Percentiles rank a stretch among this genome's conserved stretches.
Conservation (phyloP, 257 asterid species). For the Orobanche coerulescens region DNA sequence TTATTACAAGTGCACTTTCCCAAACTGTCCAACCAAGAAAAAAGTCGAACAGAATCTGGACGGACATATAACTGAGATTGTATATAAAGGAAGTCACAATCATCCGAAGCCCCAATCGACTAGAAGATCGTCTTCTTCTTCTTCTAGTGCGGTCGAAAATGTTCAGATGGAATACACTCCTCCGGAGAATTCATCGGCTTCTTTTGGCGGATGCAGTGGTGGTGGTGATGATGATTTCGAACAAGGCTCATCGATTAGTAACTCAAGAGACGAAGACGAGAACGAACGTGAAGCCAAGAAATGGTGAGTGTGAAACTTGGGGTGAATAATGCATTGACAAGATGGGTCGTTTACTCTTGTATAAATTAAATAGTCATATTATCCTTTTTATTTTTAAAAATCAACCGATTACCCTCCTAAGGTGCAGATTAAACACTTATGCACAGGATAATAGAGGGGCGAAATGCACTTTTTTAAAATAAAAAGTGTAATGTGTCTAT, state of each 20-base stretch:
- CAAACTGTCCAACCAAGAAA: slow-evolving; percentile 82
- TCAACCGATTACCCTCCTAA: too few species aligned
- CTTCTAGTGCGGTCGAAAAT: slow-evolving; percentile 34
- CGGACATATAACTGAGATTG: slow-evolving; percentile 83
- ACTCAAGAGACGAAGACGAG: slow-evolving; percentile 63
- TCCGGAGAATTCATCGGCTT: slow-evolving; percentile 66
- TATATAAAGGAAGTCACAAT: slow-evolving; percentile 80
- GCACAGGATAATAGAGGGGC: too few species aligned
- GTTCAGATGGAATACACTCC: slow-evolving; percentile 30
- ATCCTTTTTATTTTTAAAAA: too few species aligned
- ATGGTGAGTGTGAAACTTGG: slow-evolving; percentile 66
- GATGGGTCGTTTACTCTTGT: too few species aligned
- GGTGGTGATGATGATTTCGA: slow-evolving; percentile 85
- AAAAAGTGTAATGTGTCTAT: too few species aligned
- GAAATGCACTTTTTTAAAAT: too few species aligned
- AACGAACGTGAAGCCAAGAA: slow-evolving; percentile 74
- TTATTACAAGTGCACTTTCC: slow-evolving; percentile 73
- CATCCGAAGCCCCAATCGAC: slow-evolving; percentile 88
- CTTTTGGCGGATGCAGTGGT: too few species aligned
- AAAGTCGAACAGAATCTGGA: slow-evolving; percentile 72
- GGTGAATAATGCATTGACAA: too few species aligned
- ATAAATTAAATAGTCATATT: too few species aligned
- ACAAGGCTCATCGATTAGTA: slow-evolving; percentile 62
- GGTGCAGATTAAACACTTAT: too few species aligned
- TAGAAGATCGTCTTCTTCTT: slow-evolving; percentile 42